Evolutionary conservation across 345 rosid genomes (phyloP), one percentile per base, ranked within the genome.

Genomic region (Nasturtium officinale): DNA sequence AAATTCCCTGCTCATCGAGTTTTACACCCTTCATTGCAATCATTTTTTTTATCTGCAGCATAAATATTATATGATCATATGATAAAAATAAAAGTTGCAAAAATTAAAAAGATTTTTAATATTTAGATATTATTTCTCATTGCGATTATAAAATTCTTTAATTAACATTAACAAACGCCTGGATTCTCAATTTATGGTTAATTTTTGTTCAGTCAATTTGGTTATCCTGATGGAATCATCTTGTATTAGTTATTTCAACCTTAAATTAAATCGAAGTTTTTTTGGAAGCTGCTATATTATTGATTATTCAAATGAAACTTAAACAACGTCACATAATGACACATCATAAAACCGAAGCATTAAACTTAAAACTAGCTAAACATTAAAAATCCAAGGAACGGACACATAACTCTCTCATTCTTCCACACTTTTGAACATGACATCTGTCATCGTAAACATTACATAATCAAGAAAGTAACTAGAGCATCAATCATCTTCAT

Each of bases 271-370:
- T 21, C 25, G 10, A 13, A 21, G 2, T n/a, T 45, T 5, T 45
- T 32, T 20, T 7, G 46, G 60, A 73, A 53, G 33, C 18, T 29
- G 20, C 63, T 35, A 28, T 20, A 58, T 67, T 74, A 59, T 74
- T 74, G 29, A 74, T 67, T 74, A 58, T 74, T 74, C 37, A 74
- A n/a, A 40, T 33, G 72, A 65, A 74, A 74, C 40, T 48, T 30
- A 37, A 26, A 23, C 21, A 33, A 54, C 26, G 56, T 53, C 64
- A 56, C 54, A 18, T 72, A 29, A 29, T 32, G 54, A 73, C 21
- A 65, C 52, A 57, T 50, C 55, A 53, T 68, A 30, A 61, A 42
- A 25, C 30, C 57, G 51, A 40, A 75, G 30, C 74, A 75, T 68
- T 52, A 13, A 23, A 63, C 74, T 67, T 75, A 6, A 54, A 53